Evolutionary conservation across 345 rosid species (phyloP), one percentile per base, ranked within the genome.

Genomic region (Acer campestre): DNA sequence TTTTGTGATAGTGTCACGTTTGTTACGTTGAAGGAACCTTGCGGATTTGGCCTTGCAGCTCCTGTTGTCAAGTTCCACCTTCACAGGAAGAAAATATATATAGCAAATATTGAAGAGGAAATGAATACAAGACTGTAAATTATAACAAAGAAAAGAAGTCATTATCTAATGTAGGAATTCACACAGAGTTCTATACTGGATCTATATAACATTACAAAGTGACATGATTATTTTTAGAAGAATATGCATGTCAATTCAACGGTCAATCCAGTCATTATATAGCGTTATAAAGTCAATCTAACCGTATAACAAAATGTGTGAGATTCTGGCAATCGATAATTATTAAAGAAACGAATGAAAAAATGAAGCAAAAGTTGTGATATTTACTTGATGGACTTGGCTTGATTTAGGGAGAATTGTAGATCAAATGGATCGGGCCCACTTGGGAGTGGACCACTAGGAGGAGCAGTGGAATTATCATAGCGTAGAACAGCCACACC

Each of bases 21-120:
- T 5, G 74, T 10, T 31, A 88, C 80, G 7, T 86, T 85, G 49
- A 89, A 89, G 3, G 89, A 72, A 61, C 95, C 91, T 77, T 91
- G 93, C 4, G 90, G 89, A 75, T 91, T 89, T 7, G 89, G 83
- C 88, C 93, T 88, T 6, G 93, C 89, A 9, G 90, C 91, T 27
- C 95, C 91, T 69, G 88, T 77, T 0, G 81, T 74, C 76, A 91
- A 8, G 69, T 91, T 89, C 86, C 78, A 82, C 83, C 95, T 90
- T 38, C 59, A 48, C 65, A 73, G 2, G 38, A 2, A 61, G 38
- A 48, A 77, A 35, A 35, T 29, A 4, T 4, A 35, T 4, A 35
- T 1, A 20, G 61, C 61, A 73, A 25, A 22, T 10, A 56, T 40
- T 1, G 18, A 44, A 11, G 25, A 56, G 20, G n/a, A 56, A 56